Evolutionary conservation across 192 early-diverging fungal genomes (phyloP), one percentile per base, ranked within the genome.

Genomic region (Pecoramyces ruminantium): DNA sequence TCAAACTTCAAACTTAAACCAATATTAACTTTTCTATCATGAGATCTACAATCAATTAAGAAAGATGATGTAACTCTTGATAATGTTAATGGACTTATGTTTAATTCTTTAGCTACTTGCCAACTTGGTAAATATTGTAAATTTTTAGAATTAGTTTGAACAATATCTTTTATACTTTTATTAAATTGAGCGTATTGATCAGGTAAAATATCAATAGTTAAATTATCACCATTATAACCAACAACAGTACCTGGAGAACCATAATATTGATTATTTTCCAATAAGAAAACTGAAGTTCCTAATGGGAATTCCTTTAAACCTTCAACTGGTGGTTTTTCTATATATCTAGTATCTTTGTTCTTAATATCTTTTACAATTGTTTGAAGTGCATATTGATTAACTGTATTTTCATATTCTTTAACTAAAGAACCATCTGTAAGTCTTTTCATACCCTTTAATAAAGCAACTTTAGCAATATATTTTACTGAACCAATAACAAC

Each of bases 1-100:
- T 97, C 96, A 83, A 96, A 97, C 82, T 98, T 97, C 78, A 99
- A 88, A 81, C 92, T 92, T 38, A 99, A 87, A 2, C 97, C 97
- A 30, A 97, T 82, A 79, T 95, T 94, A 30, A 79, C 82, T 29
- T 87, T 84, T 28, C 91, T 87, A 34, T 92, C 90, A 4, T 86
- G 84, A 17, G 82, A 82, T 78, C 88, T 88, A 79, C 86, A 84
- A 29, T 87, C 86, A n/a, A 96, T 91, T 67, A 88, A 86, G 77
- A 98, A 88, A 27, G 90, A 91, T 1, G 96, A 95, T 0, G 96
- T 94, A 39, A 99, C 85, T 80, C 94, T 94, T 79, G 95, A 95
- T 27, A 97, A 88, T 16, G 92, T 85, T 30, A 96, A 81, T 18
- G 89, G 78, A 0, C 88, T 89, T 13, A 95, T 86, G 15, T 88